A percentile compares a stretch with the other conserved stretches of the same genome.
These are phyloP conservation scores for Pinus albicaulis DNA, from an alignment of 75 land plant genomes.

Conservation along the genomic window DNA sequence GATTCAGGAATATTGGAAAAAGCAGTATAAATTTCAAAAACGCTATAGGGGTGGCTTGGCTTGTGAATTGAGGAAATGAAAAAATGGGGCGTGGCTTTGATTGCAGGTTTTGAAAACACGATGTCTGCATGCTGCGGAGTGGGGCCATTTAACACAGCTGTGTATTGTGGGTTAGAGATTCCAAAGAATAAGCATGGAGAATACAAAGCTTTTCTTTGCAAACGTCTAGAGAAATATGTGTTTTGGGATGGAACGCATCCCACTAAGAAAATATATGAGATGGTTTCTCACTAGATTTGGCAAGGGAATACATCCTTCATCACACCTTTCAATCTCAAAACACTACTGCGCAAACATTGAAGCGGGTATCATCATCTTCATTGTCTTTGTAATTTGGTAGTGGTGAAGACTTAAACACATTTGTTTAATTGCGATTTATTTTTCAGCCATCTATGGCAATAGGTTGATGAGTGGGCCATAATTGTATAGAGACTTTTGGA, in stretches of 20 bases:
- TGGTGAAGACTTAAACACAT: no score
- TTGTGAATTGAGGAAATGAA: no score
- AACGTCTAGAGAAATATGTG: background rate
- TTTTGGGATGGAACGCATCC: slow-evolving; percentile 1
- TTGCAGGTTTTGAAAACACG: background rate
- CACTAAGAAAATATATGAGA: background rate
- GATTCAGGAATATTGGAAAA: background rate
- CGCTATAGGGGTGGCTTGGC: no score
- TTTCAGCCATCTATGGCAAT: no score
- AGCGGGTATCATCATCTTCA: no score
- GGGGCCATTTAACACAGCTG: slow-evolving; percentile 10
- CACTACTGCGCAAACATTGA: background rate
- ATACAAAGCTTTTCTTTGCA: background rate
- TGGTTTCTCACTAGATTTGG: background rate
- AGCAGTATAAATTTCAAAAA: no score
- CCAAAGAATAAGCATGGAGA: slow-evolving; percentile 2
- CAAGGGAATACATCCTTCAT: background rate
- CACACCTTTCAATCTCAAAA: background rate
- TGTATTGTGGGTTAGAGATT: background rate
- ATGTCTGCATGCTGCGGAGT: slow-evolving; percentile 11
- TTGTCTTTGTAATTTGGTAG: no score
- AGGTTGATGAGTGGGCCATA: no score
- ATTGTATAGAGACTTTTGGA: no score
- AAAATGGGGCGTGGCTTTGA: background rate
- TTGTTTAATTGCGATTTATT: no score